These are phyloP conservation scores for Fraxinus dipetala DNA, from an alignment of 305 asterid species.

Conservation along the genomic window DNA sequence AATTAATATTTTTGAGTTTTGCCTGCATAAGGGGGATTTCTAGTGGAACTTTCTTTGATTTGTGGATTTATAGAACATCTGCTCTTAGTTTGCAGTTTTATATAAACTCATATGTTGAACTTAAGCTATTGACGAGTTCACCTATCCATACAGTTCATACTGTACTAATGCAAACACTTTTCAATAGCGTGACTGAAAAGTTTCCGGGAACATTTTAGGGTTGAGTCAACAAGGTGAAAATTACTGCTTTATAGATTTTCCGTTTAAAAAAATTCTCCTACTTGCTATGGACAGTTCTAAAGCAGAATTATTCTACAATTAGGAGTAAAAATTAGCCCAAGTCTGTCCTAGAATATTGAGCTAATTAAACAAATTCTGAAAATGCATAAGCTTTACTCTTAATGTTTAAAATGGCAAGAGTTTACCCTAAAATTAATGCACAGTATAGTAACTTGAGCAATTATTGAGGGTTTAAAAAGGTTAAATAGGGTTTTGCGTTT, in stretches of 20 bases:
- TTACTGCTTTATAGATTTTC: neutral
- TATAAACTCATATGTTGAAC: neutral
- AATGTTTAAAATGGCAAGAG: neutral
- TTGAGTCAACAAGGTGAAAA: neutral
- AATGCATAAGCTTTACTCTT: neutral
- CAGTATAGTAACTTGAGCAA: neutral
- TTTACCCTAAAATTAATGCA: neutral
- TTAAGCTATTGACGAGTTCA: neutral
- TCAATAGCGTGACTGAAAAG: neutral
- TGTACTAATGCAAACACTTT: neutral
- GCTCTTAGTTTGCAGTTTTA: neutral
- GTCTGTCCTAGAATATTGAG: neutral
- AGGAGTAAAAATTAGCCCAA: neutral
- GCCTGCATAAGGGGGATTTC: neutral
- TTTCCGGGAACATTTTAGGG: neutral
- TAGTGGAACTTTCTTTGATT: neutral
- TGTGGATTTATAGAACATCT: neutral
- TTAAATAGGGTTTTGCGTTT: neutral
- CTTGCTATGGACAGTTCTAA: neutral
- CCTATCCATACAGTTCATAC: neutral
- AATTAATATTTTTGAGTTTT: neutral
- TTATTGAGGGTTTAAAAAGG: neutral
- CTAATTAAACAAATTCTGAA: neutral
- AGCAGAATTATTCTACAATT: neutral
- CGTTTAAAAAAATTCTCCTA: neutral